Conservation (phyloP, 371 early-diverging fungal genomes). For the Mucor racemosus region DNA sequence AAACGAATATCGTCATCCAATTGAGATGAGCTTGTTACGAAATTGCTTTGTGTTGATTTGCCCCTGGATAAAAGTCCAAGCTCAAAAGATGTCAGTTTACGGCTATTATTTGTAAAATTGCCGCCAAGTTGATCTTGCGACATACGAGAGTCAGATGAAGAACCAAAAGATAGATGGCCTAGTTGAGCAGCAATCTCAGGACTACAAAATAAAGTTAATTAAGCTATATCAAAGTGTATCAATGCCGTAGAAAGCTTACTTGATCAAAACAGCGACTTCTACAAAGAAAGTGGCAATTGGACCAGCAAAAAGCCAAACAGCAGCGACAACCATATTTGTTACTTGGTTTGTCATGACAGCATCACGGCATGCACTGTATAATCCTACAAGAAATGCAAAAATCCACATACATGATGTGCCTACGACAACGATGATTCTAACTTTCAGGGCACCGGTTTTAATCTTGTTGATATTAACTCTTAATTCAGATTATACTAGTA, state of each 20-base stretch:
- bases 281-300: constrained; percentile 34
- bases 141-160: background rate
- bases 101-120: background rate
- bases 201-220: background rate
- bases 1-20: constrained; percentile 7
- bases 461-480: constrained; percentile 28
- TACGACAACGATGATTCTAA: constrained; percentile 22
- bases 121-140: background rate
- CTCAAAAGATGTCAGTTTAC: background rate
- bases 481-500: constrained; percentile 27
- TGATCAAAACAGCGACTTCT: constrained; percentile 34
- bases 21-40: background rate
- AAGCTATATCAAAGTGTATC: background rate
- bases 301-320: constrained; percentile 36
- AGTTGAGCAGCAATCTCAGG: constrained; percentile 18
- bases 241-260: constrained; percentile 23
- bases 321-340: constrained; percentile 28
- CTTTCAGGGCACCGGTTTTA: constrained; percentile 38
- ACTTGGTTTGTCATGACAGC: constrained; percentile 12
- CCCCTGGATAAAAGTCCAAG: background rate
- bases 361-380: constrained; percentile 33
- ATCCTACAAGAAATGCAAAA: constrained; percentile 30
- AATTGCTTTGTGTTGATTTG: background rate
- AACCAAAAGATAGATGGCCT: constrained; percentile 11
- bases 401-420: constrained; percentile 28